Percentiles rank a stretch among this genome's conserved stretches.
These are phyloP conservation scores for Candida tibetensis DNA, from an alignment of 805 yeast genomes.

Conservation along the genomic window DNA sequence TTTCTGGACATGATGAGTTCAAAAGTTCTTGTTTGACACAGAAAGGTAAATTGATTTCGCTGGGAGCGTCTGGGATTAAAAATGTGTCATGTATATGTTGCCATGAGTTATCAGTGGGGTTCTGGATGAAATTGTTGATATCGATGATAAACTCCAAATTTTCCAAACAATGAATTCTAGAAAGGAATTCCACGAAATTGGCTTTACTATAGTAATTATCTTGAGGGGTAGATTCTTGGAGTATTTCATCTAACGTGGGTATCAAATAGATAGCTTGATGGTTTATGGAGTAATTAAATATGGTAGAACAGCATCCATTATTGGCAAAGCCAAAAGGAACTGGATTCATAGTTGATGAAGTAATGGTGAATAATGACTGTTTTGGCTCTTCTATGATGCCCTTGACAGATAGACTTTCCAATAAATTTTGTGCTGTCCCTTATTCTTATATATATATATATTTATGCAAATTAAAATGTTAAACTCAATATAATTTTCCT, in stretches of 20 bases:
- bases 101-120: slow-evolving; percentile 23
- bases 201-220: slow-evolving; percentile 12
- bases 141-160: slow-evolving; percentile 33
- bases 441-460: too few species aligned
- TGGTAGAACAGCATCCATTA: background rate
- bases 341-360: background rate
- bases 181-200: slow-evolving; percentile 26
- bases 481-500: too few species aligned
- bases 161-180: slow-evolving; percentile 34
- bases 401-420: too few species aligned
- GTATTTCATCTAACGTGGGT: slow-evolving; percentile 20
- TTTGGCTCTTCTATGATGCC: too few species aligned
- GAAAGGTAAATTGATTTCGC: slow-evolving; percentile 35
- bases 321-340: background rate
- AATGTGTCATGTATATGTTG: slow-evolving; percentile 22
- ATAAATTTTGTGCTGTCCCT: too few species aligned
- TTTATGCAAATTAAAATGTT: too few species aligned
- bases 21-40: slow-evolving; percentile 18
- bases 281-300: slow-evolving; percentile 9
- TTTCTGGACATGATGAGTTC: slow-evolving; percentile 19
- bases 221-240: slow-evolving; percentile 5
- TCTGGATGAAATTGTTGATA: slow-evolving; percentile 16
- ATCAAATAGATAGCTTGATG: slow-evolving; percentile 10
- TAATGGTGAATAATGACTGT: too few species aligned
- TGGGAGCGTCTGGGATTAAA: slow-evolving; percentile 25